Conservation (phyloP, 2,329 filamentous ascomycete species). For the Rhynchosporium agropyri region DNA sequence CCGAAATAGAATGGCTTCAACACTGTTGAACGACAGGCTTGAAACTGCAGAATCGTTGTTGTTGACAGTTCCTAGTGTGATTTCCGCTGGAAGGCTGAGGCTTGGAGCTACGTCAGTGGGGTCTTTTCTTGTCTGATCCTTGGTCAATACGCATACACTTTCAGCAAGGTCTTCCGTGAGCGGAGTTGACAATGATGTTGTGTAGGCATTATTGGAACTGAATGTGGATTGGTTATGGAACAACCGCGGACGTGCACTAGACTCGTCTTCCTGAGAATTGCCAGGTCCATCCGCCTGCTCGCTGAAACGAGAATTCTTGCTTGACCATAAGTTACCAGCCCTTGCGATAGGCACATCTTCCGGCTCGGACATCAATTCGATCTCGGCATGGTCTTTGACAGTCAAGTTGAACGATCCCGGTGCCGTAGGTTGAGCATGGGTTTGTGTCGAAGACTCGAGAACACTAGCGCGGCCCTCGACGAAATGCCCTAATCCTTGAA, state of each 20-base stretch:
- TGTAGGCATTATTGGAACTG: not conserved
- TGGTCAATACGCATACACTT: not conserved
- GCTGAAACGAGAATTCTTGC: not conserved
- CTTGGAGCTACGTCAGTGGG: not conserved
- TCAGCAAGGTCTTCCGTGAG: not conserved
- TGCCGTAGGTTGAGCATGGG: not conserved
- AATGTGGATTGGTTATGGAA: too few relatives aligned
- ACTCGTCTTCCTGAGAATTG: not conserved
- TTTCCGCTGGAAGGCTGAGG: not conserved
- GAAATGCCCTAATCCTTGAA: not conserved
- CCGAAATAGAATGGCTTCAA: slow-evolving; percentile 2
- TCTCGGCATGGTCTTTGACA: not conserved
- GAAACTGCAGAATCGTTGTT: not conserved
- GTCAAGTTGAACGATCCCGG: not conserved
- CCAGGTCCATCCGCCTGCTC: not conserved
- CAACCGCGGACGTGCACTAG: not conserved
- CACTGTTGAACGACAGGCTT: not conserved
- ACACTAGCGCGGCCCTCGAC: not conserved
- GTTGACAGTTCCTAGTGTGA: not conserved
- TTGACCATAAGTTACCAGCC: not conserved
- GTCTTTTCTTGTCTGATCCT: not conserved
- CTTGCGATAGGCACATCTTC: not conserved
- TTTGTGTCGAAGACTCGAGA: not conserved
- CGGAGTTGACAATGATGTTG: not conserved
- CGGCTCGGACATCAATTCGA: not conserved